A percentile compares a stretch with the other conserved stretches of the same genome.
Conservation (phyloP, 2,329 filamentous ascomycete species). For the Ophiostoma himal-ulmi region DNA sequence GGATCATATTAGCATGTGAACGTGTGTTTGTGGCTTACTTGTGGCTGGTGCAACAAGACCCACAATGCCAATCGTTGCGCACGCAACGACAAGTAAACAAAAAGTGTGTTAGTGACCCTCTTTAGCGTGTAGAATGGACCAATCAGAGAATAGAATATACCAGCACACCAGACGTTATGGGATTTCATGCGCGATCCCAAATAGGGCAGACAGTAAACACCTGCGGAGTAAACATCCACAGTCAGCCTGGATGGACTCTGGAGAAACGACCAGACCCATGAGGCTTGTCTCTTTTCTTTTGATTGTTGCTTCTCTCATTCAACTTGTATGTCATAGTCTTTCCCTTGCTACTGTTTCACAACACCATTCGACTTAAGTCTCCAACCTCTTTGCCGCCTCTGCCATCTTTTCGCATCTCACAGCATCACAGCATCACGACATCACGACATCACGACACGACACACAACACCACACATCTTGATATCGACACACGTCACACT, state of each 20-base stretch:
- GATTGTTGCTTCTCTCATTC: not conserved
- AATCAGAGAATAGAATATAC: not conserved
- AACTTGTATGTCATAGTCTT: not conserved
- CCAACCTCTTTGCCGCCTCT: not conserved
- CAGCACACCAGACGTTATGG: not conserved
- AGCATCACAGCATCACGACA: not conserved
- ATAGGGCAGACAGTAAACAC: not conserved
- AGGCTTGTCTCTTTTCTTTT: not conserved
- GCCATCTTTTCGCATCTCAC: slow-evolving; percentile 5
- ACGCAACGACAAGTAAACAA: slow-evolving; percentile 27
- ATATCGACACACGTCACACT: not conserved
- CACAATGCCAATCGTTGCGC: slow-evolving; percentile 18
- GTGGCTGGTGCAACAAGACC: not conserved
- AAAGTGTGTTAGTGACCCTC: not conserved
- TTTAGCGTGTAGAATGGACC: not conserved
- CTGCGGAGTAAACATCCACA: slow-evolving; percentile 9
- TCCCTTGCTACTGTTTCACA: not conserved
- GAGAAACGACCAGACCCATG: slow-evolving; percentile 4
- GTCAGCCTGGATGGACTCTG: slow-evolving; percentile 2
- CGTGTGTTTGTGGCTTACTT: not conserved
- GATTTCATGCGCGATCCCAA: not conserved
- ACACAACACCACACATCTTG: not conserved
- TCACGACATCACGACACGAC: not conserved
- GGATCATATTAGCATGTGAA: slow-evolving; percentile 18
- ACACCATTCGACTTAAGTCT: not conserved